Percentiles rank a stretch among this genome's conserved stretches.
Evolutionary conservation across 345 rosid genomes (phyloP).

Genomic region (Citrus maxima): DNA sequence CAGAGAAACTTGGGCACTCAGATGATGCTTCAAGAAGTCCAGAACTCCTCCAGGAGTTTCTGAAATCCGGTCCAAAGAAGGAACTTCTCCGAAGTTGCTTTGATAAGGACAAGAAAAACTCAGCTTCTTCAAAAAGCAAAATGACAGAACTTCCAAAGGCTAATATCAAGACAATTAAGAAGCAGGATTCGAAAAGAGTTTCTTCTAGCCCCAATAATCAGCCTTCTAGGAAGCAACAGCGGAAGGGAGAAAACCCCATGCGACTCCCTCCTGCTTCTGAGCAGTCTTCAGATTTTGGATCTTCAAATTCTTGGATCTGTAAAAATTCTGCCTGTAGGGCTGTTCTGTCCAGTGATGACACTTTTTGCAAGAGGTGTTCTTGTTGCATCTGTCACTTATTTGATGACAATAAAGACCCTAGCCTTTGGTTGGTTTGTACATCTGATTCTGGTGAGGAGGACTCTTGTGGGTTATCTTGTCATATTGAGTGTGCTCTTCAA

Average conservation of each 20-base stretch:
- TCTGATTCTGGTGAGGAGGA: conserved; percentile 56
- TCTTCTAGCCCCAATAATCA: conserved; percentile 34
- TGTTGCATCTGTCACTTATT: conserved; percentile 89
- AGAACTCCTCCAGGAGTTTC: conserved; percentile 56
- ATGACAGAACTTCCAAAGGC: conserved; percentile 50
- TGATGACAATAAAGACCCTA: conserved; percentile 89
- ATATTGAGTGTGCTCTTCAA: conserved; percentile 88
- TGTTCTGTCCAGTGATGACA: conserved; percentile 51
- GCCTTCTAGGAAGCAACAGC: conserved; percentile 54
- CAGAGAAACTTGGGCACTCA: conserved; percentile 52
- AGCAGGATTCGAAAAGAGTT: conserved; percentile 54
- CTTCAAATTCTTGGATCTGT: conserved; percentile 60
- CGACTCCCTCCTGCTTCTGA: conserved; percentile 39
- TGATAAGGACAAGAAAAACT: conserved; percentile 48
- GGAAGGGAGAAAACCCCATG: conserved; percentile 65
- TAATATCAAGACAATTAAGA: conserved; percentile 52
- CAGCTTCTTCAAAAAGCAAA: conserved; percentile 61
- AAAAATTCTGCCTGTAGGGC: conserved; percentile 75
- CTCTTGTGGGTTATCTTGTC: conserved; percentile 91
- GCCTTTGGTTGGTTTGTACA: conserved; percentile 74
- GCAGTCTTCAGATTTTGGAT: conserved; percentile 41
- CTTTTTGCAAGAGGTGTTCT: conserved; percentile 95
- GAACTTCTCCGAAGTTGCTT: conserved; percentile 47
- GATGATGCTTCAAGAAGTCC: conserved; percentile 61
- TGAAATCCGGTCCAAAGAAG: conserved; percentile 51